These are phyloP conservation scores for Pyrrhoderma noxium DNA, from an alignment of 1,284 basidiomycete species.

Conservation along the genomic window DNA sequence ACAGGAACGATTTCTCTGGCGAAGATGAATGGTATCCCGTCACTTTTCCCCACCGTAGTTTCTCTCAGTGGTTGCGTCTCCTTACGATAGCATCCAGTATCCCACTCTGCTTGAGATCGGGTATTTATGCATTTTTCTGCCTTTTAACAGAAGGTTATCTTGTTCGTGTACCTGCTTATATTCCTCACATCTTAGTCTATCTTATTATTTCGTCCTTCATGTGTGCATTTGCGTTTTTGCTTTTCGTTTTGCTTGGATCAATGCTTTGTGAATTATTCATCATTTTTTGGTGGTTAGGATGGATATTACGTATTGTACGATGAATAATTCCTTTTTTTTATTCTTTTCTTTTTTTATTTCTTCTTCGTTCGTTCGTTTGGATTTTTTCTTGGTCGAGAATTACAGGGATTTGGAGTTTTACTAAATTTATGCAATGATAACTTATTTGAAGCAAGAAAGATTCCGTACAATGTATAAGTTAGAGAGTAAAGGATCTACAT, in stretches of 20 bases:
- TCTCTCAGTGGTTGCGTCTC: conserved; percentile 60
- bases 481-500: neutral
- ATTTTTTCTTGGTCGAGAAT: too few relatives aligned
- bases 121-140: conserved; percentile 44
- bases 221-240: conserved; percentile 9
- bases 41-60: conserved; percentile 51
- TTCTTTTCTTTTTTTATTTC: too few relatives aligned
- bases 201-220: conserved; percentile 12
- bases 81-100: conserved; percentile 38
- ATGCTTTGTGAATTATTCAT: conserved; percentile 17
- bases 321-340: neutral
- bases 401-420: too few relatives aligned
- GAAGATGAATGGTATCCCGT: conserved; percentile 62
- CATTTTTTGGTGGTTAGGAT: conserved; percentile 17
- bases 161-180: conserved; percentile 12
- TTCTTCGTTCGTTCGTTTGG: too few relatives aligned
- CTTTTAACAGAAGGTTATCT: conserved; percentile 23
- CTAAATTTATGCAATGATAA: too few relatives aligned
- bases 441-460: neutral
- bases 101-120: conserved; percentile 47
- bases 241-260: conserved; percentile 12
- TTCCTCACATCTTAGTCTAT: conserved; percentile 13
- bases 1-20: conserved; percentile 74
- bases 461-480: neutral
- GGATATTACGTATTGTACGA: conserved; percentile 18